These are phyloP conservation scores for Dactylellina drechsleri DNA, from an alignment of 2,329 filamentous ascomycete species.

Conservation along the genomic window DNA sequence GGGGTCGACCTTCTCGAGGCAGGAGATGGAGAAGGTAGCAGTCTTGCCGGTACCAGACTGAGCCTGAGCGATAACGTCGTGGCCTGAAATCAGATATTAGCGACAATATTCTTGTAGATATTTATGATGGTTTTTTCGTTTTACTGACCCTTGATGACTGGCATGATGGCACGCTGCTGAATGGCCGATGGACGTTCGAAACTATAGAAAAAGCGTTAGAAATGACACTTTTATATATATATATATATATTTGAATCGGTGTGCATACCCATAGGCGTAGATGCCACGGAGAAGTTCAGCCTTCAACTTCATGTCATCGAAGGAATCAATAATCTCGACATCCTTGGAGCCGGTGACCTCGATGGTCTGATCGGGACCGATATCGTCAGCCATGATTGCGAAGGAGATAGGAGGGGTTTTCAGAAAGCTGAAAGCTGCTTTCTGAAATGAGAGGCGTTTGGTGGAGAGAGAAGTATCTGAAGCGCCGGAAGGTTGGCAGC, in stretches of 20 bases:
- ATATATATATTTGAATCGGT: slow-evolving; percentile 4
- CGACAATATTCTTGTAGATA: slow-evolving; percentile 32
- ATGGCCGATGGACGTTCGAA: slow-evolving; percentile 99
- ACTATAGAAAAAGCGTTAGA: slow-evolving; percentile 64
- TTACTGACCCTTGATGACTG: slow-evolving; percentile 95
- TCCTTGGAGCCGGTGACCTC: slow-evolving; percentile 99
- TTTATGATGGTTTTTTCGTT: slow-evolving; percentile 45
- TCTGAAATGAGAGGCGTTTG: slow-evolving; percentile 20
- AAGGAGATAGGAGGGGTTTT: slow-evolving; percentile 14
- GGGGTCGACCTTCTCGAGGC: slow-evolving; percentile 98
- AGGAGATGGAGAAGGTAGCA: slow-evolving; percentile 98
- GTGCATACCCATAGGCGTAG: slow-evolving; percentile 80
- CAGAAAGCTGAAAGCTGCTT: slow-evolving; percentile 41
- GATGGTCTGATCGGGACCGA: slow-evolving; percentile 61
- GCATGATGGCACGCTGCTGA: slow-evolving; percentile 99
- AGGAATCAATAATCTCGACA: slow-evolving; percentile 99
- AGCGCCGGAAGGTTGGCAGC: not conserved
- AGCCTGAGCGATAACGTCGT: slow-evolving; percentile 99
- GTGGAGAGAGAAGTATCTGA: not conserved
- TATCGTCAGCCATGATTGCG: slow-evolving; percentile 53
- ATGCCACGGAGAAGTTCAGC: slow-evolving; percentile 96
- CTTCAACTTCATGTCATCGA: slow-evolving; percentile 98
- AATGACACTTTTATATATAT: not conserved
- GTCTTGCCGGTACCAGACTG: slow-evolving; percentile 99
- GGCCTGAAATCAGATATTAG: slow-evolving; percentile 67